These are phyloP conservation scores for Carex sylvatica DNA, from an alignment of 202 grass and related monocot genomes.

Conservation along the genomic window DNA sequence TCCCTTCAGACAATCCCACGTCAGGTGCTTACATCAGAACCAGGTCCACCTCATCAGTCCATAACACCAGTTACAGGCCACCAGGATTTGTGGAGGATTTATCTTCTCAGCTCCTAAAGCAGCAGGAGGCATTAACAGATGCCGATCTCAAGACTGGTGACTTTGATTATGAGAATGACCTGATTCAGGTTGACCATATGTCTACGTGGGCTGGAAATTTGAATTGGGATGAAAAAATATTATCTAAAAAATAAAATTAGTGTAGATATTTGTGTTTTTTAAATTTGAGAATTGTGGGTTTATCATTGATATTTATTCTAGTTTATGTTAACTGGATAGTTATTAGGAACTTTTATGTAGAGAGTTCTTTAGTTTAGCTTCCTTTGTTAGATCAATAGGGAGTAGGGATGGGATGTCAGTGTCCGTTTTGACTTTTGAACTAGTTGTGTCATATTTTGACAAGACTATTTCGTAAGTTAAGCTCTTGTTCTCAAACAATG, in stretches of 20 bases:
- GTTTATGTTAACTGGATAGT: background rate
- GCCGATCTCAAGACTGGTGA: too few species aligned
- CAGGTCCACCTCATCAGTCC: background rate
- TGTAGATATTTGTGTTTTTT: background rate
- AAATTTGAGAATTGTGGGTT: background rate
- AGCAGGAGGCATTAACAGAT: background rate
- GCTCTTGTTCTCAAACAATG: background rate
- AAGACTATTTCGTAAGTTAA: background rate
- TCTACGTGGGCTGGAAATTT: slow-evolving; percentile 17
- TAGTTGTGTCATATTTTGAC: background rate
- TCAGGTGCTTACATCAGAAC: background rate
- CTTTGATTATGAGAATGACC: background rate
- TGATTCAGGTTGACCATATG: background rate
- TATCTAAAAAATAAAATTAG: background rate
- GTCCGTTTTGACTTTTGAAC: background rate
- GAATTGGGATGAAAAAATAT: background rate
- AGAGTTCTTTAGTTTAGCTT: background rate
- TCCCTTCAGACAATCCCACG: background rate
- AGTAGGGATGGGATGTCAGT: background rate
- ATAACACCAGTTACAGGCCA: background rate
- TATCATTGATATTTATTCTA: background rate
- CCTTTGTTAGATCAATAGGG: background rate
- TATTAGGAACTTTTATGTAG: background rate
- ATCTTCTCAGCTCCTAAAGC: background rate
- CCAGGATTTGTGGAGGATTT: background rate